Evolutionary conservation across 148 eudicot species (phyloP).

Genomic region (Vaccinium vitisidaea): DNA sequence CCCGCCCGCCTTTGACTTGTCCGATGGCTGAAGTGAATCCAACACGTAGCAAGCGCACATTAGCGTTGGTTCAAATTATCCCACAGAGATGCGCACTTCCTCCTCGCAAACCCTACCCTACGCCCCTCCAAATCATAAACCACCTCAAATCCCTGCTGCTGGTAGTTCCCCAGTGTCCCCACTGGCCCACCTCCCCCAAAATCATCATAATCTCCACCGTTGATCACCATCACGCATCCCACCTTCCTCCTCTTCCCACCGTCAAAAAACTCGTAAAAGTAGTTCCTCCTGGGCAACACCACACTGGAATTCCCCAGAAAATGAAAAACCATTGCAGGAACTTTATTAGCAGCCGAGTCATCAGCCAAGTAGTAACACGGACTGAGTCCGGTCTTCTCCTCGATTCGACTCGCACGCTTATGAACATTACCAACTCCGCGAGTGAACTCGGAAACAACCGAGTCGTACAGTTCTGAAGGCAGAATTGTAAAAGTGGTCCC

Average conservation of each 20-base stretch:
- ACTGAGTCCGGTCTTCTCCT: conserved; percentile 61
- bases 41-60: conserved; percentile 29
- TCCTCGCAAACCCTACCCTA: conserved; percentile 76
- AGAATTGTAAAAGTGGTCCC: conserved; percentile 85
- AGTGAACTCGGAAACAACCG: conserved; percentile 41
- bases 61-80: conserved; percentile 35
- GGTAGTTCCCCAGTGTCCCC: conserved; percentile 82
- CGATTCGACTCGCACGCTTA: conserved; percentile 49
- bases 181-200: conserved; percentile 66
- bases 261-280: conserved; percentile 69
- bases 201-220: conserved; percentile 61
- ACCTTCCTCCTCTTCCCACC: conserved; percentile 52
- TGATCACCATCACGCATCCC: conserved; percentile 86
- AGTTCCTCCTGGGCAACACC: conserved; percentile 67
- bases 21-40: not conserved
- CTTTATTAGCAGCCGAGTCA: conserved; percentile 16
- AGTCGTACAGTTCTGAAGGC: conserved; percentile 37
- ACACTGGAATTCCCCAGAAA: conserved; percentile 77
- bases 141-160: conserved; percentile 95
- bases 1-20: conserved; percentile 11
- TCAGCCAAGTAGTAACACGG: conserved; percentile 67
- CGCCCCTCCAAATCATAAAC: conserved; percentile 75
- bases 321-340: conserved; percentile 59
- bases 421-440: conserved; percentile 32
- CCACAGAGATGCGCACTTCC: conserved; percentile 82